Evolutionary conservation across 306 rosid genomes (phyloP), one percentile per base, ranked within the genome.

Genomic region (Cicer arietinum): DNA sequence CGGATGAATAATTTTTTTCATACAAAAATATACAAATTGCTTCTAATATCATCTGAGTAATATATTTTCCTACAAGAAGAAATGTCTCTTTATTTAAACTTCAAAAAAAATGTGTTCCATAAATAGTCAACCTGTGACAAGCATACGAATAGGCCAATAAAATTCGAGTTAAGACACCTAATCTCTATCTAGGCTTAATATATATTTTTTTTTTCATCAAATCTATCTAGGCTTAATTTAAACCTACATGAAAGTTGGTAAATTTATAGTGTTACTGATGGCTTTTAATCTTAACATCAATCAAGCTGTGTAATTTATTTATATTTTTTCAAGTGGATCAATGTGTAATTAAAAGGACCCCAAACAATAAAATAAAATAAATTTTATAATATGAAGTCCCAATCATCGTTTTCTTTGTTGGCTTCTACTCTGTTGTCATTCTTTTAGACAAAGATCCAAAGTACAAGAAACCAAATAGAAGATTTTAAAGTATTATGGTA

Each of bases 321-420:
- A 35, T 42, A 56, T 42, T 42, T 13, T 59, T 6, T 60, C 6
- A 67, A 56, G 61, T 37, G 69, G 62, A 78, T 60, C 25, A 51
- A 69, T 60, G 25, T 61, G 44, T 20, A 78, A 46, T 11, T 12
- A 65, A 65, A 35, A 48, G 74, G 30, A 35, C 78, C 72, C 17
- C 46, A 16, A 48, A 56, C 53, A 37, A 66, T 44, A 71, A 51
- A 8, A 35, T 77, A 41, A 39, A 3, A 30, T 73, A 11, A 43
- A n/a, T 7, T 52, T 47, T 51, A 13, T 75, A 5, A 18, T 66
- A 82, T 54, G 66, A 75, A 69, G 74, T 69, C 83, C 67, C 67
- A 71, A 63, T 79, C 81, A 83, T 74, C 81, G 69, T 78, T 83
- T 75, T 56, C 67, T 56, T 79, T 70, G 86, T 83, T 79, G 86